Conservation (phyloP, 805 yeast genomes). For the Candida rishiriensis region DNA sequence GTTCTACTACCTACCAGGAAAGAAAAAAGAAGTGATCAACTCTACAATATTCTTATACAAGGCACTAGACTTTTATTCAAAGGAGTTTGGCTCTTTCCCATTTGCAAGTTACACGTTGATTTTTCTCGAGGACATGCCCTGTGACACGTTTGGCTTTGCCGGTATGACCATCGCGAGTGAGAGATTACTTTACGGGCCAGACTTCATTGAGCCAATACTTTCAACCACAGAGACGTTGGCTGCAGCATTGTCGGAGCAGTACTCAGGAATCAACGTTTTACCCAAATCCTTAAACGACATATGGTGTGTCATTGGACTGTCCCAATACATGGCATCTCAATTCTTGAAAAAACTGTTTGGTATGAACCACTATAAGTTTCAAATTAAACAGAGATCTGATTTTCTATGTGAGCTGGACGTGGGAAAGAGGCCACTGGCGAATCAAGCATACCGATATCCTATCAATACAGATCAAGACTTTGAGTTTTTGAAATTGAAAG, state of each 20-base stretch:
- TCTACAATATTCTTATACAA: constrained; percentile 71
- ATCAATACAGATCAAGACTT: constrained; percentile 53
- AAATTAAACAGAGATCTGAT: constrained; percentile 62
- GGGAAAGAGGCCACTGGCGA: constrained; percentile 77
- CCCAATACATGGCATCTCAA: constrained; percentile 75
- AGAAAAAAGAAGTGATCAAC: constrained; percentile 52
- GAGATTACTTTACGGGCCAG: constrained; percentile 63
- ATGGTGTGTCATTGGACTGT: constrained; percentile 87
- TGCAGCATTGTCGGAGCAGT: constrained; percentile 75
- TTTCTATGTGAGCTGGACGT: constrained; percentile 68
- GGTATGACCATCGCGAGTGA: constrained; percentile 65
- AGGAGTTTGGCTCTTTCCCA: constrained; percentile 91
- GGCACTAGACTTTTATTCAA: constrained; percentile 78
- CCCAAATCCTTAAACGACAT: constrained; percentile 75
- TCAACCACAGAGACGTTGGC: constrained; percentile 63
- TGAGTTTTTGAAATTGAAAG: constrained; percentile 67
- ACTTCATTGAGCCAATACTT: constrained; percentile 74
- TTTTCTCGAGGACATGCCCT: constrained; percentile 57
- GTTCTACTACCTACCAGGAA: constrained; percentile 61
- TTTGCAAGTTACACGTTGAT: constrained; percentile 76
- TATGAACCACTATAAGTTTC: constrained; percentile 70
- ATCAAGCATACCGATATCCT: constrained; percentile 64
- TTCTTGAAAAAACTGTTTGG: constrained; percentile 75
- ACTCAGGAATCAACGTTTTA: constrained; percentile 89
- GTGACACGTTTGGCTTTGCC: constrained; percentile 59